Evolutionary conservation across 139 green algal species (phyloP).

Genomic region (Raphidocelis subcapitata): DNA sequence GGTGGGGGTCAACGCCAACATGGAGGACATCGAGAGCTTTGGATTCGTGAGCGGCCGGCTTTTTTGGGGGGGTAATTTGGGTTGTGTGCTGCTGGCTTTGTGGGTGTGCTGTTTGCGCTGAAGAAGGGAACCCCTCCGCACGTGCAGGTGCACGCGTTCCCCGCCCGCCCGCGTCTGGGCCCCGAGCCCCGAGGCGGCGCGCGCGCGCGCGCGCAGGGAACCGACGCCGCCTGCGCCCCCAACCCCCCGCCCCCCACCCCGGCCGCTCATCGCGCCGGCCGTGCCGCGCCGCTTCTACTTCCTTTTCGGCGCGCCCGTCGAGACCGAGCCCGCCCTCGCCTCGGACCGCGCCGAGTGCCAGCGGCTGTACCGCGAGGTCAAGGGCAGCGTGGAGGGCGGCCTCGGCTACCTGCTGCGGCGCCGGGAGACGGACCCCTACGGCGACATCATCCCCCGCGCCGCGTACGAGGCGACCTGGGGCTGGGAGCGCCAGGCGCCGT

Average conservation of each 20-base stretch:
- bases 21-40: constrained; percentile 26
- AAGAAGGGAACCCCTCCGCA: neutral
- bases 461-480: constrained; percentile 70
- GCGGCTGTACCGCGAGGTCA: constrained; percentile 63
- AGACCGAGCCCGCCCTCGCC: constrained; percentile 37
- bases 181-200: neutral
- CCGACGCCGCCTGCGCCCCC: neutral
- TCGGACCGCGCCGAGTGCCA: constrained; percentile 54
- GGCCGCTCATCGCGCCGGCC: constrained; percentile 55
- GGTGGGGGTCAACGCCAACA: constrained; percentile 21
- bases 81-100: neutral
- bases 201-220: neutral
- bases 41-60: neutral
- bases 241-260: constrained; percentile 26
- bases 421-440: constrained; percentile 82
- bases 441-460: constrained; percentile 61
- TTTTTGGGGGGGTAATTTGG: neutral
- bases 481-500: constrained; percentile 65
- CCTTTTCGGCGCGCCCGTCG: constrained; percentile 80
- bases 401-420: constrained; percentile 71
- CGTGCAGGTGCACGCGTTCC: neutral
- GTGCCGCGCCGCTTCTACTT: constrained; percentile 86
- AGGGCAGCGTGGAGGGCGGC: constrained; percentile 59
- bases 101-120: neutral
- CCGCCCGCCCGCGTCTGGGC: neutral